Percentiles rank a stretch among this genome's conserved stretches.
Evolutionary conservation across 768 basidiomycete genomes (phyloP).

Genomic region (Tricholoma sp.): DNA sequence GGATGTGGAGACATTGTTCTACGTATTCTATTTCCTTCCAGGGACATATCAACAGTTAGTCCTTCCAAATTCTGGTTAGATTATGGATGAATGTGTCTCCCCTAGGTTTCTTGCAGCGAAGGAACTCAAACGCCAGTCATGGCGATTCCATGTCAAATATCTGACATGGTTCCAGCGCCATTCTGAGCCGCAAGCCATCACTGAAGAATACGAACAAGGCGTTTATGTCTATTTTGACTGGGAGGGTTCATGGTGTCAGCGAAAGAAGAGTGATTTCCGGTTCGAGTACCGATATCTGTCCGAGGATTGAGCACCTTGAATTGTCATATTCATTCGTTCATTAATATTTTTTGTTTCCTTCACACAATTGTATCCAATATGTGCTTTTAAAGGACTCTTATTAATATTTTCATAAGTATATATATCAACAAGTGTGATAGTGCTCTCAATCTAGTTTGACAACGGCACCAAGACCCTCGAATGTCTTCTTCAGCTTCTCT

Average conservation of each 20-base stretch:
- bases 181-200: constrained; percentile 96
- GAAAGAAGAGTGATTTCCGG: constrained; percentile 97
- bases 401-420: constrained; percentile 12
- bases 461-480: constrained; percentile 85
- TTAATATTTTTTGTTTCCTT: constrained; percentile 5
- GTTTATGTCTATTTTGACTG: constrained; percentile 99
- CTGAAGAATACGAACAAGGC: constrained; percentile 98
- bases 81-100: constrained; percentile 4
- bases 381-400: constrained; percentile 6
- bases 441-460: constrained; percentile 70
- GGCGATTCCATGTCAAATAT: constrained; percentile 99
- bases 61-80: neutral
- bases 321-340: constrained; percentile 3
- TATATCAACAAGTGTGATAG: constrained; percentile 11
- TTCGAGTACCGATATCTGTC: constrained; percentile 95
- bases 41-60: constrained; percentile 97
- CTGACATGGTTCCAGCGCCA: constrained; percentile 99
- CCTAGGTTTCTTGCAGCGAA: constrained; percentile 89
- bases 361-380: constrained; percentile 16
- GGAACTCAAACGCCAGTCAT: constrained; percentile 95
- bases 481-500: constrained; percentile 90
- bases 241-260: constrained; percentile 98
- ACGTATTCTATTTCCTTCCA: constrained; percentile 96
- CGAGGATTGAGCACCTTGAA: constrained; percentile 58
- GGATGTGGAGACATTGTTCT: constrained; percentile 96